phyloP scores from a whole-genome alignment of 1,284 basidiomycete genomes.

The Heterobasidion annosum region DNA sequence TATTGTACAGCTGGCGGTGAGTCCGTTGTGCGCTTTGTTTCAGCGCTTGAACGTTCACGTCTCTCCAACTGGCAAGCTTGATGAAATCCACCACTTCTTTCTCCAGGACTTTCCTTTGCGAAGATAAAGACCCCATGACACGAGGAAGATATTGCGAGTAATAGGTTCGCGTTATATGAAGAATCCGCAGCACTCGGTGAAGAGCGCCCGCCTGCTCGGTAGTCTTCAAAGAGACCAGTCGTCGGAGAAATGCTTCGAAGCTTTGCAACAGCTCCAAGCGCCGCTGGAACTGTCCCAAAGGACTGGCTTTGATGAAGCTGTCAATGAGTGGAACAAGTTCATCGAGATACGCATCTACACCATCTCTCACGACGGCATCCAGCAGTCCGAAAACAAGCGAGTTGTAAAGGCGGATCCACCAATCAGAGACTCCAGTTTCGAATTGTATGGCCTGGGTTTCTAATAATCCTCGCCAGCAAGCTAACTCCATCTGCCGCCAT shows the following conservation, averaged over 20 bases:
- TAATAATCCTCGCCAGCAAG: slow-evolving; percentile 81
- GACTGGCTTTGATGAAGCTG: slow-evolving; percentile 70
- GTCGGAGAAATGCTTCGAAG: slow-evolving; percentile 49
- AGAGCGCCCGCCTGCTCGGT: slow-evolving; percentile 23
- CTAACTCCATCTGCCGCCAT: slow-evolving; percentile 88
- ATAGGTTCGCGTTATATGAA: slow-evolving; percentile 62
- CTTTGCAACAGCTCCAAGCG: slow-evolving; percentile 66
- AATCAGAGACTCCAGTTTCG: slow-evolving; percentile 58
- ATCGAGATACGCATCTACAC: slow-evolving; percentile 48
- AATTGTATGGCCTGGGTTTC: slow-evolving; percentile 64
- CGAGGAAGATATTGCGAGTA: slow-evolving; percentile 56
- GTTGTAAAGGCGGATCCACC: slow-evolving; percentile 94
- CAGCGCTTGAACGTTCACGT: slow-evolving; percentile 92
- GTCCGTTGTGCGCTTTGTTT: slow-evolving; percentile 88
- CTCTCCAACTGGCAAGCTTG: slow-evolving; percentile 97
- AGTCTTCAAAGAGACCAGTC: slow-evolving; percentile 21
- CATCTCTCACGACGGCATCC: slow-evolving; percentile 29
- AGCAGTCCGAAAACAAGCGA: slow-evolving; percentile 61
- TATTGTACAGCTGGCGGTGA: slow-evolving; percentile 89
- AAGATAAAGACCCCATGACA: slow-evolving; percentile 42
- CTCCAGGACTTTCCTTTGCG: slow-evolving; percentile 63
- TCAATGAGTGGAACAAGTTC: slow-evolving; percentile 76
- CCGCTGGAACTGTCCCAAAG: slow-evolving; percentile 75
- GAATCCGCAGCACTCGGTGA: slow-evolving; percentile 45
- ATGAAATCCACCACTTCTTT: slow-evolving; percentile 82